Evolutionary conservation across 2,329 filamentous ascomycete genomes (phyloP), one percentile per base, ranked within the genome.

Genomic region (Nannizziopsis barbatae): DNA sequence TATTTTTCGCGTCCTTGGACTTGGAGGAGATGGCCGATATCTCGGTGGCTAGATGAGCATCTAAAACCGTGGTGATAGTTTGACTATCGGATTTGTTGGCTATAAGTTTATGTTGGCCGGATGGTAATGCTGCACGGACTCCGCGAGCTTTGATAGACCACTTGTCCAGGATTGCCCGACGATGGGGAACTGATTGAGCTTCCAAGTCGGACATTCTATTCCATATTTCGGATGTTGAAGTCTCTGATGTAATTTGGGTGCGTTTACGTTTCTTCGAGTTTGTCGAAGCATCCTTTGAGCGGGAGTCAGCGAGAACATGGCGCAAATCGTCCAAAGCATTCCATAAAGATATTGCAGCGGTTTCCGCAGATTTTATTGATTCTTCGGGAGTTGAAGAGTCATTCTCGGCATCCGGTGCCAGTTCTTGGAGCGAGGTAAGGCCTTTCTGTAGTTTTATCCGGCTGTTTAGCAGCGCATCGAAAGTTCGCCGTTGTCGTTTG

Each of bases 371-470:
- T 75, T 79, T 69, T 73, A 94, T 59, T 67, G 81, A 62, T 36
- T 70, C 60, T 2, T 54, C 60, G 2, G 65, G 62, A 7, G 30
- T 18, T 4, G 60, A 56, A 7, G 65, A 65, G 1, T 73, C 68
- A 1, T 71, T 62, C 9, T 70, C 65, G 1, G 75, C 56, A 1
- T 70, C 61, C 12, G 75, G 65, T 36, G 93, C 72, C 1, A 87
- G 83, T 64, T 95, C 95, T 14, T 47, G 41, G 20, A 83, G 78
- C 0, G 85, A 82, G 12, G 92, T 77, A 11, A 98, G 69, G 1
- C 86, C 87, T 65, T 95, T 96, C 65, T 98, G 93, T 14, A 98
- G 70, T 52, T 90, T 85, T 60, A 98, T 95, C 15, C 92, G 81
- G 11, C 88, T 77, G 67, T 95, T 94, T 30, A 98, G 75, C 0